phyloP scores from a whole-genome alignment of 2,329 filamentous ascomycete species.

The Penicillium sp. region DNA sequence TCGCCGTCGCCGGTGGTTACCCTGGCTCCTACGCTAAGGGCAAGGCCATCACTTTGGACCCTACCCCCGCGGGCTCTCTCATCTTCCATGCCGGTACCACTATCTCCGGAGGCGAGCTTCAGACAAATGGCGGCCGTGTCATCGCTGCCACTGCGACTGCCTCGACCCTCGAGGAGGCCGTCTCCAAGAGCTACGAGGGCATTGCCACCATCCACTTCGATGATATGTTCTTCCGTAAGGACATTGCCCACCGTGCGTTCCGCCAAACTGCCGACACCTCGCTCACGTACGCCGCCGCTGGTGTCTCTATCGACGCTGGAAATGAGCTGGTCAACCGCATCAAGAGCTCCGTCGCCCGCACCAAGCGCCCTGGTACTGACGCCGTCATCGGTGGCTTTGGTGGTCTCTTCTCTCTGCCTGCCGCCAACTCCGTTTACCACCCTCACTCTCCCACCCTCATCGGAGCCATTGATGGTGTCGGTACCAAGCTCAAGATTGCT shows the following conservation, averaged over 20 bases:
- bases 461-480: constrained; percentile 93
- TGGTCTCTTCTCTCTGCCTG: constrained; percentile 74
- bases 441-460: constrained; percentile 74
- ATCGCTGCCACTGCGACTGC: constrained; percentile 86
- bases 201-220: constrained; percentile 78
- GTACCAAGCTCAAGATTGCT: constrained; percentile 95
- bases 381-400: constrained; percentile 95
- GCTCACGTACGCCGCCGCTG: constrained; percentile 88
- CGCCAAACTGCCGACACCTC: constrained; percentile 32
- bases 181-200: constrained; percentile 82
- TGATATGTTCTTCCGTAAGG: constrained; percentile 86
- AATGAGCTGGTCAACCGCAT: constrained; percentile 91
- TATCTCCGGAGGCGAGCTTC: constrained; percentile 60
- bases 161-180: constrained; percentile 73
- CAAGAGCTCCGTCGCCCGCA: constrained; percentile 83
- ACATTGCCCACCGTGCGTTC: constrained; percentile 75
- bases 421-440: constrained; percentile 68
- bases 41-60: constrained; percentile 57
- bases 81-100: constrained; percentile 93
- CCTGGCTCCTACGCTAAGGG: constrained; percentile 83
- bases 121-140: constrained; percentile 82
- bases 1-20: constrained; percentile 91
- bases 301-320: constrained; percentile 90
- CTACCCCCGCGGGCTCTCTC: constrained; percentile 58
- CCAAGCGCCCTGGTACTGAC: constrained; percentile 80